Base-by-base conservation (phyloP, 192 early-diverging fungal genomes). In the Gonapodya sp. region DNA sequence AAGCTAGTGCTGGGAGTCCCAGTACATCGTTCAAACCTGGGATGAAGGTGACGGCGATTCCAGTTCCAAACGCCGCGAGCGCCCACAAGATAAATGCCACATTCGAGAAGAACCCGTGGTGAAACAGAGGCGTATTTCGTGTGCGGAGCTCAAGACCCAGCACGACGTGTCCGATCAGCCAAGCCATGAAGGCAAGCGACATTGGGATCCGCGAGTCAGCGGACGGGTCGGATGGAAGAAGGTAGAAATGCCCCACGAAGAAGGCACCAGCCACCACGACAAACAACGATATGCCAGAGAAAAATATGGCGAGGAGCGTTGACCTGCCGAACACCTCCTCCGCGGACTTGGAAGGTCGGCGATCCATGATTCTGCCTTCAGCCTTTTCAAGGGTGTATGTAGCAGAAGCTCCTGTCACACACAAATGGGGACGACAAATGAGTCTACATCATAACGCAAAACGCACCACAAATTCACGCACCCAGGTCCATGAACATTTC, bases 401-500 rank as follows among this genome's bases (percentile, higher is more conserved):
- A 2, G 75, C 46, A 64, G 46, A 64, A 24, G 46, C 46, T 16
- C 46, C 46, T 64, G 46, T 8, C 8, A 8, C 8, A 64, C 46
- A 64, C 8, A 24, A 24, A 64, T 8, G 46, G 8, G 46, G 46
- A 24, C 24, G 46, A 24, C 24, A 24, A 16, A 24, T 64, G 8
- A 24, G 46, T 8, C 8, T n/a, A n/a, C n/a, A n/a, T n/a, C n/a
- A n/a, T n/a, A n/a, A n/a, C n/a, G n/a, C n/a, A n/a, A n/a, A n/a
- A n/a, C n/a, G n/a, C n/a, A n/a, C n/a, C n/a, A n/a, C n/a, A n/a
- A n/a, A n/a, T 18, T 72, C 64, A 16, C 75, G 2, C 75, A 18
- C 75, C 75, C 30, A 77, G 75, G 34, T 77, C 75, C 75, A 77
- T 77, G 75, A 77, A 34, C 30, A 34, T 34, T 77, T 77, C 75